Base-by-base conservation (phyloP, 306 rosid genomes). In the Sesbania bispinosa region DNA sequence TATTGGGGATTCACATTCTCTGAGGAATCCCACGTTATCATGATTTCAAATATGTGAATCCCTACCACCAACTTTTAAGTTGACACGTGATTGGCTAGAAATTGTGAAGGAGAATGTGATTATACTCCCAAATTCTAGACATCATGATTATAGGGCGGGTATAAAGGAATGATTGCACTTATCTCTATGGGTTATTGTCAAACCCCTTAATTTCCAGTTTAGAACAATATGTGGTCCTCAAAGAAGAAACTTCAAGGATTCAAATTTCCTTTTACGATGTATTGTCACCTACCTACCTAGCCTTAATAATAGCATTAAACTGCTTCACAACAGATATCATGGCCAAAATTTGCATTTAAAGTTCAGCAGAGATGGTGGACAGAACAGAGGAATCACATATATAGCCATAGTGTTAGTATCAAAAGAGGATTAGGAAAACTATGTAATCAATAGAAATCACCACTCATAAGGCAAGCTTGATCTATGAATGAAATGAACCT, bases 161-260 rank as follows among this genome's bases (percentile, higher is more conserved):
- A 41, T 47, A n/a, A 8, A 46, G n/a, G 65, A 79, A 81, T 71
- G 26, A 81, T 76, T 76, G 75, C 70, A 76, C 45, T 81, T 67
- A 57, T 39, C 9, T 64, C n/a, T n/a, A 3, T 0, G 39, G 29
- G 59, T 70, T 80, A 65, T 62, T 76, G 24, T 76, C 81, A 76
- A 70, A 38, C 52, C 78, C 30, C 55, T 41, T 72, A n/a, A n/a
- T n/a, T n/a, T 66, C 51, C 65, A 66, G 9, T 64, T 72, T 50
- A 62, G 33, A 46, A 71, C 29, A 64, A 73, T 33, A 39, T 51
- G 85, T 81, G 85, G 85, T 66, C 79, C 82, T 77, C 43, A 42
- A 51, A 42, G 35, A 60, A 71, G 65, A 77, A 59, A 72, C 47
- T 66, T 81, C 71, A 48, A 59, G 46, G 38, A 32, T 47, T 71